These are phyloP conservation scores for Takashimella tepidaria DNA, from an alignment of 1,284 basidiomycete species.

Conservation along the genomic window DNA sequence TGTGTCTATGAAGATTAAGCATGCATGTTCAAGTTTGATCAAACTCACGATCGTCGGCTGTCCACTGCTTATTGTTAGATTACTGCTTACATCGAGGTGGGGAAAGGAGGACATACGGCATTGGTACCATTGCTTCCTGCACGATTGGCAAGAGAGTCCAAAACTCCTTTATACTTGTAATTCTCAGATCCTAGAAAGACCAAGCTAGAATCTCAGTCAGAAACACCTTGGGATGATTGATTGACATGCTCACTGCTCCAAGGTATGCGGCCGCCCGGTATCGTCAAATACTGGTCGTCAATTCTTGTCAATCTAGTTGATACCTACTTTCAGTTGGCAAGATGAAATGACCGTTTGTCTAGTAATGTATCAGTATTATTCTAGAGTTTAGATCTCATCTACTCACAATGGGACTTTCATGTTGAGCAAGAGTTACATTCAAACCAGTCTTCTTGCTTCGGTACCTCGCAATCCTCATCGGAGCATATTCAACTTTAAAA, in stretches of 20 bases:
- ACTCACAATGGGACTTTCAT: too few relatives aligned
- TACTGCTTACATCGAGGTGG: constrained; percentile 48
- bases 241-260: constrained; percentile 61
- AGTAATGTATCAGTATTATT: not conserved
- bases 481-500: constrained; percentile 44
- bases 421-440: constrained; percentile 46
- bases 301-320: not conserved
- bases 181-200: constrained; percentile 92
- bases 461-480: constrained; percentile 45
- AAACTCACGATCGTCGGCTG: not conserved
- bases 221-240: too few relatives aligned
- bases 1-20: constrained; percentile 60
- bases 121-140: constrained; percentile 90
- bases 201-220: constrained; percentile 54
- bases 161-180: constrained; percentile 94
- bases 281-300: constrained; percentile 92
- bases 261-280: constrained; percentile 85
- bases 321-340: constrained; percentile 82
- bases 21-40: not conserved
- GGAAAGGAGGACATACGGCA: constrained; percentile 46
- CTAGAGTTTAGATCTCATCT: too few relatives aligned
- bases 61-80: constrained; percentile 48
- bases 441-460: constrained; percentile 47
- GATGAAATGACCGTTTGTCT: constrained; percentile 91
- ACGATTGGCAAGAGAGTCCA: constrained; percentile 95